Conservation (phyloP, 257 asterid genomes). For the Paulownia fortunei region DNA sequence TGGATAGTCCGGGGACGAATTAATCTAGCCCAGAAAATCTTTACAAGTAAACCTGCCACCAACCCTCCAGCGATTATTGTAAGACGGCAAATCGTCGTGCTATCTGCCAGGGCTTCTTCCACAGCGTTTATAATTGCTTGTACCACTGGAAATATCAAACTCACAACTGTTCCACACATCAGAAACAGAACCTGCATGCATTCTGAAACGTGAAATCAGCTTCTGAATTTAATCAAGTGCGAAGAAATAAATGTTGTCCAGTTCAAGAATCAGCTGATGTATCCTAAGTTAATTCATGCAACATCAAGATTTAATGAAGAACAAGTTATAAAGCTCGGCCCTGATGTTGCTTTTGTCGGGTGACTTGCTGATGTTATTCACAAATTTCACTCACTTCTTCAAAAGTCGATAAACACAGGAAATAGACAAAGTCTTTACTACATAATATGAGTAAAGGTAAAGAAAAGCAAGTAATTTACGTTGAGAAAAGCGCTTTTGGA, state of each 20-base stretch:
- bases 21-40: background rate
- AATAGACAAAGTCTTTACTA: too few species aligned
- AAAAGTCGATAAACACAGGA: too few species aligned
- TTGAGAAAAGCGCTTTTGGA: background rate
- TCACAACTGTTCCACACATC: background rate
- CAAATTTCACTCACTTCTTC: too few species aligned
- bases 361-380: too few species aligned
- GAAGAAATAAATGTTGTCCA: too few species aligned
- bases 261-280: too few species aligned
- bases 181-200: background rate
- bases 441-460: too few species aligned
- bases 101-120: background rate
- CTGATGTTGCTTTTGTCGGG: too few species aligned
- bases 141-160: background rate
- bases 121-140: background rate
- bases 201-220: background rate
- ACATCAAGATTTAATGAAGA: too few species aligned
- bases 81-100: background rate
- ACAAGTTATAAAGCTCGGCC: too few species aligned
- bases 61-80: background rate
- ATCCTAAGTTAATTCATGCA: too few species aligned
- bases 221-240: too few species aligned
- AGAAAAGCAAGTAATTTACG: background rate
- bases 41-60: background rate
- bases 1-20: background rate